Evolutionary conservation across 129 eudicot species (phyloP), one percentile per base, ranked within the genome.

Genomic region (Escallonia rubra): DNA sequence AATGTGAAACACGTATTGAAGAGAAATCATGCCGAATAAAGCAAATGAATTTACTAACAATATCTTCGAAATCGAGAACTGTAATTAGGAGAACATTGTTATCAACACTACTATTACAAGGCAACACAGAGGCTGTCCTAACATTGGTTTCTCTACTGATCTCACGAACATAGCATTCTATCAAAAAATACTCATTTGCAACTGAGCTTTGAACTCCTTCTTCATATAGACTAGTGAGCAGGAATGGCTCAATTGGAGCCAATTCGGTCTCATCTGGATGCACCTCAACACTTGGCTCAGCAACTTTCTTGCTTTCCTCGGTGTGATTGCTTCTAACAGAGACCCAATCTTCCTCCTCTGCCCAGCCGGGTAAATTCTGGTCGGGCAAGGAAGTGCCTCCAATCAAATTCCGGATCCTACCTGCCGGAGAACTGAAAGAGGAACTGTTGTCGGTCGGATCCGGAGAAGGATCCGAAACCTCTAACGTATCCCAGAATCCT

Each of bases 331-430:
- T 61, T 57, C 97, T 83, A 9, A 88, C 86, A 11, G 83, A 70
- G 41, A 86, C 63, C 97, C 97, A 91, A 42, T 81, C 87, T 38
- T 75, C 87, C 7, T 80, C 94, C 11, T 79, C 82, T 0, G 65
- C 59, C 94, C 90, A 85, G 60, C 62, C 74, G 3, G 86, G 72
- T 65, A 82, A 66, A 60, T 47, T 39, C n/a, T 69, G 53, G 46
- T 23, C 34, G 0, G 34, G 34, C 34, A 23, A 23, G 34, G 34
- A 23, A 23, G 34, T 23, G 34, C 34, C 34, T 23, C 81, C 81
- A 46, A 79, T 54, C 79, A 91, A 75, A 15, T 60, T 44, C 68
- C 67, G 63, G 38, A 91, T 71, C 86, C 97, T 75, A 65, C 66
- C 85, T 12, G 41, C 81, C 13, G 78, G 75, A 57, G 69, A 69